Evolutionary conservation across 1,284 basidiomycete species (phyloP), one percentile per base, ranked within the genome.

Genomic region (Boletus nobilissimus): DNA sequence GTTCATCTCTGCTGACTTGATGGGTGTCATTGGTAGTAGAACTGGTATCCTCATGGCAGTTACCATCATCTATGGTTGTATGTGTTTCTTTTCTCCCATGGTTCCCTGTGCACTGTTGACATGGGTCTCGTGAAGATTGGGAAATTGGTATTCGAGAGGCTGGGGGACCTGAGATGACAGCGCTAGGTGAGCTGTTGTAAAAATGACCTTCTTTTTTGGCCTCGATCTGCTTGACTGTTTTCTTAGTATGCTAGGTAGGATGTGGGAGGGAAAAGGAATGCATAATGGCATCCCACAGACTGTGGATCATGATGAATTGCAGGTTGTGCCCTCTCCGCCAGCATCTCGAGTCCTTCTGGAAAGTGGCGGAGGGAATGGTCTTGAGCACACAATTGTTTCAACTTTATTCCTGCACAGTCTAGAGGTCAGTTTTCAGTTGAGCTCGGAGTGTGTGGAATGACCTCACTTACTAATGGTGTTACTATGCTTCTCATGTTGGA

Each of bases 1-100:
- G 34, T 97, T 95, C n/a, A 97, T 99, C 74, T 91, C 93, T 38
- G 98, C 98, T n/a, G 98, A 99, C 86, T 88, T 99, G 78, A 95
- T 98, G 89, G 98, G 98, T 78, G 98, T 97, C 10, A 94, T 99
- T 76, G 98, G 97, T 48, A 97, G 95, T 79, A 98, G 98, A 72
- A 99, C 98, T 24, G 98, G 98, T 92, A 98, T 99, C 84, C 90
- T 99, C 81, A 97, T 99, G 94, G 97, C 97, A 62, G 97, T 98
- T 74, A 99, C 97, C 62, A 99, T 97, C 86, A 99, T 99, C 87
- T 99, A 99, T 88, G 94, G 95, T 86, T 97, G 89, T 90, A 77
- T 54, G 89, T 78, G 36, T 62, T 46, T 69, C 26, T 16, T 60
- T 32, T 63, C 36, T 46, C 3, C 39, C 24, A 14, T 46, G 2